Evolutionary conservation across 1,284 basidiomycete species (phyloP).

Genomic region (Sporisorium sorghi): DNA sequence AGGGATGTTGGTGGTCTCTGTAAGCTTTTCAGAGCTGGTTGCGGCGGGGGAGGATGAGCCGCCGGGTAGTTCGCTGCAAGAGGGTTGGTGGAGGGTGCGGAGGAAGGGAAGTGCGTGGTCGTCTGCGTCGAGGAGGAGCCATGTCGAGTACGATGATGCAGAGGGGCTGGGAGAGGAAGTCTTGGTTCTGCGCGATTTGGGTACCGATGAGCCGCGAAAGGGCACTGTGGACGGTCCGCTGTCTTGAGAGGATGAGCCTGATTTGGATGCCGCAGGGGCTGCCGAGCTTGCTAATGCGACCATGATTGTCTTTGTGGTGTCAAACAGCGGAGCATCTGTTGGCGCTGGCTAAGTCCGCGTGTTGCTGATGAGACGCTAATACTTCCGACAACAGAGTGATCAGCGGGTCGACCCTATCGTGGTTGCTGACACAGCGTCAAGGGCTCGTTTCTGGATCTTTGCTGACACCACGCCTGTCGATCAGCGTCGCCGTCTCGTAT

Average conservation of each 20-base stretch:
- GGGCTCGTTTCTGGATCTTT: no score
- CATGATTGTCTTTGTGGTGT: constrained; percentile 14
- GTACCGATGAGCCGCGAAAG: constrained; percentile 32
- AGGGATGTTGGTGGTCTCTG: constrained; percentile 28
- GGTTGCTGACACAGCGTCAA: no score
- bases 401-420: no score
- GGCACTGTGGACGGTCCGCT: constrained; percentile 32
- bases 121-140: constrained; percentile 41
- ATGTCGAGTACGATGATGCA: constrained; percentile 17
- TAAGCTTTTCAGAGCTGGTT: constrained; percentile 30
- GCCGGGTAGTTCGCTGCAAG: not conserved
- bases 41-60: constrained; percentile 26
- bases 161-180: constrained; percentile 1
- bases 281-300: constrained; percentile 9
- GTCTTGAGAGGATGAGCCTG: constrained; percentile 18
- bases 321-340: constrained; percentile 5
- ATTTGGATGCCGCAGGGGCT: not conserved
- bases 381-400: no score
- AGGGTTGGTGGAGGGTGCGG: constrained; percentile 10
- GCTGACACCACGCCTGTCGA: no score
- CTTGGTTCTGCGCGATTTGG: constrained; percentile 20
- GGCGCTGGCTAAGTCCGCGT: not conserved
- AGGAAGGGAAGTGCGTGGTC: constrained; percentile 31
- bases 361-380: not conserved
- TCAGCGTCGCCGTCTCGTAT: no score